phyloP scores from a whole-genome alignment of 441 rosid genomes.

The Gossypium davidsonii region DNA sequence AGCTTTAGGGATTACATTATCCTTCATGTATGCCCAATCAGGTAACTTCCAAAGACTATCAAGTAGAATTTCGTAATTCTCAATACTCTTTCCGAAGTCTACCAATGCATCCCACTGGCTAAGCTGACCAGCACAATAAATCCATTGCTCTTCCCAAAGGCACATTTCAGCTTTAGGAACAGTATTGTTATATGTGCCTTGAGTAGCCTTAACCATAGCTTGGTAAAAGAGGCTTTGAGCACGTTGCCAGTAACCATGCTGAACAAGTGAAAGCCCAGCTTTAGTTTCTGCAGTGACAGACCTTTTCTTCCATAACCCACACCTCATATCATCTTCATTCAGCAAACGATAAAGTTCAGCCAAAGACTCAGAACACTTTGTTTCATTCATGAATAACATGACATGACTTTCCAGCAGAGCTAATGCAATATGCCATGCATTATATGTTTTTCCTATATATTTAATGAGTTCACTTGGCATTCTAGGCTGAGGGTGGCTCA shows the following conservation, averaged over 20 bases:
- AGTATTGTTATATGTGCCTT: constrained; percentile 51
- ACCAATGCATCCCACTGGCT: neutral
- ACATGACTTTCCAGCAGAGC: constrained; percentile 92
- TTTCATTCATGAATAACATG: constrained; percentile 74
- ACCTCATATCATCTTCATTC: constrained; percentile 97
- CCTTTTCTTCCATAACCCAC: constrained; percentile 94
- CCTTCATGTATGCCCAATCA: constrained; percentile 93
- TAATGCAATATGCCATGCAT: constrained; percentile 96
- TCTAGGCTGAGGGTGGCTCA: constrained; percentile 99
- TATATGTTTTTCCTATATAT: constrained; percentile 91
- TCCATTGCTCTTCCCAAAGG: neutral
- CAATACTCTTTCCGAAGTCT: constrained; percentile 86
- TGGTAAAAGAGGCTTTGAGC: constrained; percentile 91
- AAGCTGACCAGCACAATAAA: neutral
- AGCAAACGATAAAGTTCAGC: constrained; percentile 93
- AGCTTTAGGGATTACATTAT: constrained; percentile 90
- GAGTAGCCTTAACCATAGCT: constrained; percentile 98
- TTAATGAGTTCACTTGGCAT: constrained; percentile 98
- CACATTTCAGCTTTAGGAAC: neutral
- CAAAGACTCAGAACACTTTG: constrained; percentile 85
- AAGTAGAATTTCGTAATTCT: constrained; percentile 89
- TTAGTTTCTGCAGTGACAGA: constrained; percentile 84
- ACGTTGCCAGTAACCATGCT: constrained; percentile 97
- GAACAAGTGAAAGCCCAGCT: constrained; percentile 94
- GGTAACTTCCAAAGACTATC: constrained; percentile 95